Conservation (phyloP, 768 basidiomycete species). For the Trichaptum fuscoviolaceum region DNA sequence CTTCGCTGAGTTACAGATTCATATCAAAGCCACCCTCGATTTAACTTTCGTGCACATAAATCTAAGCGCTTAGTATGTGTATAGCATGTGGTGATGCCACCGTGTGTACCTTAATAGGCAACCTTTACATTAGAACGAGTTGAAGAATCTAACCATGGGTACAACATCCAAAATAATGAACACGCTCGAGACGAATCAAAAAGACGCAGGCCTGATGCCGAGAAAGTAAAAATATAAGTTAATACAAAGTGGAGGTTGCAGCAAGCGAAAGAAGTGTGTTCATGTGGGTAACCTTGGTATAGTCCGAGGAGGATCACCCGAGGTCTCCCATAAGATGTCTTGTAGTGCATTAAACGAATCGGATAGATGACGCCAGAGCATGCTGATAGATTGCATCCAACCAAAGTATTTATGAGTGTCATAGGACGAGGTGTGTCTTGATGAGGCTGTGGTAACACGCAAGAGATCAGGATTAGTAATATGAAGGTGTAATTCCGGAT, state of each 20-base stretch:
- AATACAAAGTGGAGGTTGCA: neutral
- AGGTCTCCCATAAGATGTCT: neutral
- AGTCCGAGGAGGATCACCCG: slow-evolving; percentile 1
- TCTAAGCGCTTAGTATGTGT: neutral
- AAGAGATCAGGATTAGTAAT: slow-evolving; percentile 37
- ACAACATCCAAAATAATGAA: slow-evolving; percentile 5
- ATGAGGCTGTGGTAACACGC: slow-evolving; percentile 8
- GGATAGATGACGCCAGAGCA: neutral
- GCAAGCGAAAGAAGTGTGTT: neutral
- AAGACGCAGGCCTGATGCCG: neutral
- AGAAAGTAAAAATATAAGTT: neutral
- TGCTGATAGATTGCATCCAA: neutral
- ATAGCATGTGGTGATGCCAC: neutral
- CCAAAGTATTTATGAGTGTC: neutral
- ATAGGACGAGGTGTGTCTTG: neutral
- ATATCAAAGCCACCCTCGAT: neutral
- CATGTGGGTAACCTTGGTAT: neutral
- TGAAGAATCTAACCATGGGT: slow-evolving; percentile 1
- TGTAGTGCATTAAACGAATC: neutral
- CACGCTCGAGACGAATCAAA: neutral
- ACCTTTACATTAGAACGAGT: neutral
- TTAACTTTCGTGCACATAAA: neutral
- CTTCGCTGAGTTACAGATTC: neutral
- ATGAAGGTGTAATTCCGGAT: slow-evolving; percentile 60
- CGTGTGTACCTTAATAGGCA: neutral